Conservation (phyloP, 78 protist species). For the Dictyostelium purpureum region DNA sequence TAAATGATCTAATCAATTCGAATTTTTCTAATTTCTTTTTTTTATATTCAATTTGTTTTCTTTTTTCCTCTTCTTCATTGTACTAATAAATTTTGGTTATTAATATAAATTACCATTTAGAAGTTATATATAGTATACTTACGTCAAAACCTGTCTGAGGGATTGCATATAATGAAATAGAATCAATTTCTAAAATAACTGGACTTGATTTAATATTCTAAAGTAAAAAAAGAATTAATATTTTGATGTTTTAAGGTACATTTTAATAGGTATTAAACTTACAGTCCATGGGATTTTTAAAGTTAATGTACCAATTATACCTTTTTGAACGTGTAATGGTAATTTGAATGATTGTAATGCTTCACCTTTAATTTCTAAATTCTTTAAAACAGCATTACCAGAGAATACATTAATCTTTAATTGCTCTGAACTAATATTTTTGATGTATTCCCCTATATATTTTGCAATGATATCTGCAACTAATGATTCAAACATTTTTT, state of each 20-base stretch:
- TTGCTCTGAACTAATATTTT: constrained; percentile 53
- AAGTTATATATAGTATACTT: background rate
- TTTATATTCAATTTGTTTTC: constrained; percentile 8
- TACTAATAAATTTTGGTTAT: background rate
- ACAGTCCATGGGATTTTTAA: constrained; percentile 78
- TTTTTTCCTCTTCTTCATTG: constrained; percentile 65
- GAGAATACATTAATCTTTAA: constrained; percentile 50
- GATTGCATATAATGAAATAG: constrained; percentile 64
- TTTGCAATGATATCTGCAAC: constrained; percentile 62
- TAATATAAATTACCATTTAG: background rate
- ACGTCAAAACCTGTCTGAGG: constrained; percentile 69
- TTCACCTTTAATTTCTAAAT: constrained; percentile 71
- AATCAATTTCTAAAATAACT: constrained; percentile 70
- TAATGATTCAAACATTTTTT: constrained; percentile 59
- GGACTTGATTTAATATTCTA: constrained; percentile 59
- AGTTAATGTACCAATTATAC: constrained; percentile 59
- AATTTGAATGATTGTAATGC: constrained; percentile 65
- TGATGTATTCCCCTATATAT: constrained; percentile 73
- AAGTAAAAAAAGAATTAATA: background rate
- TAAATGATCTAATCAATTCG: constrained; percentile 60
- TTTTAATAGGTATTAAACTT: background rate
- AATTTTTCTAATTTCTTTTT: constrained; percentile 61
- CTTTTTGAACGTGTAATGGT: constrained; percentile 65
- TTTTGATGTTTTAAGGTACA: no score
- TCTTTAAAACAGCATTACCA: constrained; percentile 55